These are phyloP conservation scores for Liriodendron chinense DNA, from an alignment of 164 flowering plant genomes.

Conservation along the genomic window DNA sequence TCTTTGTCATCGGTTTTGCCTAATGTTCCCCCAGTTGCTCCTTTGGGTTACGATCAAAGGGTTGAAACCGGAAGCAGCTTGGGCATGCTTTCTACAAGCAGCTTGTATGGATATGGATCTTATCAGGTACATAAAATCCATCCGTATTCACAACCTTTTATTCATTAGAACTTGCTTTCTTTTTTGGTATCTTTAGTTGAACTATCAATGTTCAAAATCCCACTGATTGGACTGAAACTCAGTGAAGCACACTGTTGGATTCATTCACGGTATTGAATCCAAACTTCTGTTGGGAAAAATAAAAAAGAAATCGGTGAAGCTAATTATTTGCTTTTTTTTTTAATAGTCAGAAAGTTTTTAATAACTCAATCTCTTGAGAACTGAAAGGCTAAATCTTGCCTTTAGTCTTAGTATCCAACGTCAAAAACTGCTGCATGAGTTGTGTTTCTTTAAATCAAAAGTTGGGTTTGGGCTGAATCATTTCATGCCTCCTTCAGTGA, in stretches of 20 bases:
- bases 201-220: background rate
- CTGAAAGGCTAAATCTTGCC: too few relatives aligned
- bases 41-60: conserved; percentile 66
- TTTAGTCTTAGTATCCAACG: too few relatives aligned
- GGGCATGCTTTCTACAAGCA: conserved; percentile 58
- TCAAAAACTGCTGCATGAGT: too few relatives aligned
- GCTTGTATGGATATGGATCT: conserved; percentile 76
- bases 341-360: too few relatives aligned
- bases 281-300: too few relatives aligned
- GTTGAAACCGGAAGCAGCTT: conserved; percentile 35
- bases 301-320: too few relatives aligned
- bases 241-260: background rate
- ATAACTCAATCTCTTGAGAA: too few relatives aligned
- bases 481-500: too few relatives aligned
- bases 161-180: background rate
- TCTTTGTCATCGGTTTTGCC: conserved; percentile 51
- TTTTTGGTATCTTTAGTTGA: background rate
- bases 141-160: background rate
- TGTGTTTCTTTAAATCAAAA: too few relatives aligned
- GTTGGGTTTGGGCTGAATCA: too few relatives aligned
- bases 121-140: conserved; percentile 45
- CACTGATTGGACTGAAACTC: background rate
- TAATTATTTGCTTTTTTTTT: too few relatives aligned
- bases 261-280: too few relatives aligned
- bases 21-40: conserved; percentile 44